Conservation (phyloP, 1,139 yeast species). For the Blastobotrys persicus region DNA sequence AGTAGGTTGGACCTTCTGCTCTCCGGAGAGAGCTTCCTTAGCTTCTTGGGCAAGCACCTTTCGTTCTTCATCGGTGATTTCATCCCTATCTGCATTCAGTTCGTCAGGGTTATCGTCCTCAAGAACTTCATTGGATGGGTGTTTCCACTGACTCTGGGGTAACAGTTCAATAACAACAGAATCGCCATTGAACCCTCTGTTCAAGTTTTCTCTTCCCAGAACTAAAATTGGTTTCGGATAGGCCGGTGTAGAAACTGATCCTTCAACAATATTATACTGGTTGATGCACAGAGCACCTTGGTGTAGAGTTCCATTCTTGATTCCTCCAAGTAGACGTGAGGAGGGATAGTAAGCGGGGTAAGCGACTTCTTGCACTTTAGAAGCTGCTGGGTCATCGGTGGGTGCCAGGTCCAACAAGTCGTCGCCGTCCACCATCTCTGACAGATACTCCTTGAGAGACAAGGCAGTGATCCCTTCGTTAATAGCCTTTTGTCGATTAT, state of each 20-base stretch:
- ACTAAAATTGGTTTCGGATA: constrained; percentile 81
- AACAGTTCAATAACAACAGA: constrained; percentile 85
- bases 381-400: constrained; percentile 35
- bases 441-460: constrained; percentile 64
- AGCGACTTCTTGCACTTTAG: constrained; percentile 31
- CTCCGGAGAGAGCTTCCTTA: constrained; percentile 50
- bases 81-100: constrained; percentile 48
- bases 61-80: constrained; percentile 71
- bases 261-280: constrained; percentile 86
- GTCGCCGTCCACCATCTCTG: constrained; percentile 69
- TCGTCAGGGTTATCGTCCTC: constrained; percentile 69
- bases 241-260: constrained; percentile 68
- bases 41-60: constrained; percentile 76
- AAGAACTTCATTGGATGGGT: constrained; percentile 72
- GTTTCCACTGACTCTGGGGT: constrained; percentile 85
- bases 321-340: constrained; percentile 85
- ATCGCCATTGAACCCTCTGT: constrained; percentile 91
- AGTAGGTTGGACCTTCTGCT: constrained; percentile 70
- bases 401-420: constrained; percentile 82
- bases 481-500: constrained; percentile 59
- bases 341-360: constrained; percentile 79
- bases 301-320: constrained; percentile 79
- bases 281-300: constrained; percentile 83
- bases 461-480: constrained; percentile 54
- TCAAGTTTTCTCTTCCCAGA: constrained; percentile 78